Percentiles rank a stretch among this genome's conserved stretches.
phyloP scores from a whole-genome alignment of 2,329 filamentous ascomycete genomes.

The Ophiocordyceps camponoti-floridani region DNA sequence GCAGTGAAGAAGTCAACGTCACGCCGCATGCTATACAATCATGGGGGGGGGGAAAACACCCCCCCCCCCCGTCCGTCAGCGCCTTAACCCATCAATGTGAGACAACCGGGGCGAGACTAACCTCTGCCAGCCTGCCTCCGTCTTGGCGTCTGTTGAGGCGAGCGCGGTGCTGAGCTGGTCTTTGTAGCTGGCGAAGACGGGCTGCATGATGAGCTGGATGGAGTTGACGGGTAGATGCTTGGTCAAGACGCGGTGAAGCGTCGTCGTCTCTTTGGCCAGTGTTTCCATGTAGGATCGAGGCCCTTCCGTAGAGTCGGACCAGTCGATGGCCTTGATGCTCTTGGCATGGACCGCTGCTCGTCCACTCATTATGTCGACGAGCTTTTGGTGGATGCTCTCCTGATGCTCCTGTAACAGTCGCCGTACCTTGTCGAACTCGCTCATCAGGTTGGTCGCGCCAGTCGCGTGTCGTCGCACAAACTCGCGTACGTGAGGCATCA shows the following conservation, averaged over 20 bases:
- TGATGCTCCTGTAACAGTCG: conserved; percentile 78
- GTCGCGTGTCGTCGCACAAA: conserved; percentile 65
- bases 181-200: conserved; percentile 68
- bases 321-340: conserved; percentile 56
- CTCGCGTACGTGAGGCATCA: conserved; percentile 82
- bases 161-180: conserved; percentile 62
- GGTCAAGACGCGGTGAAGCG: conserved; percentile 64
- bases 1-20: conserved; percentile 59
- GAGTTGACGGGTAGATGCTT: conserved; percentile 65
- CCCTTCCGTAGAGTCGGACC: conserved; percentile 25
- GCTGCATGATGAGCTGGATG: conserved; percentile 67
- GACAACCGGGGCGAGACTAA: conserved; percentile 19
- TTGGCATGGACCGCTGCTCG: conserved; percentile 58
- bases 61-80: neutral
- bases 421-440: conserved; percentile 77
- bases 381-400: conserved; percentile 75
- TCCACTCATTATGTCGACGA: conserved; percentile 80
- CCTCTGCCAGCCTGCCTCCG: conserved; percentile 52
- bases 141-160: conserved; percentile 44
- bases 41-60: too few relatives aligned
- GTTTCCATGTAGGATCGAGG: conserved; percentile 71
- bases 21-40: conserved; percentile 43
- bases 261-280: conserved; percentile 69
- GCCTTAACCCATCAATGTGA: neutral
- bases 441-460: conserved; percentile 42